Evolutionary conservation across 148 eudicot genomes (phyloP).

Genomic region (Silene uniflora): DNA sequence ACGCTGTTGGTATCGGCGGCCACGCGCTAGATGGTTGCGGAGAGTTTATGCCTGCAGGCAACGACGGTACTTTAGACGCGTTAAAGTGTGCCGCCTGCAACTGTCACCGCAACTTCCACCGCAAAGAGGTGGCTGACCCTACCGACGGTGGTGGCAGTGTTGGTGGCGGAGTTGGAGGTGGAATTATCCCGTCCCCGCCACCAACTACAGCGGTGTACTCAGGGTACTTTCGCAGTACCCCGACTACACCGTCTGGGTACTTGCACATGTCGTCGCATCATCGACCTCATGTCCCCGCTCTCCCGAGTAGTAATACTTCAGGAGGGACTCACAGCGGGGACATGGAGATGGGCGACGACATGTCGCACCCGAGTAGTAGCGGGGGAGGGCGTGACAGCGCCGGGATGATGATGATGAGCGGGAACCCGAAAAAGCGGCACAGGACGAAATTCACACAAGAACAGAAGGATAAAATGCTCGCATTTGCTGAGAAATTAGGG

Average conservation of each 20-base stretch:
- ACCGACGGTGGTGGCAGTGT: too few relatives aligned
- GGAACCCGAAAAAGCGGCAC: constrained; percentile 31
- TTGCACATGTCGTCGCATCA: constrained; percentile 32
- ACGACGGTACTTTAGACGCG: constrained; percentile 60
- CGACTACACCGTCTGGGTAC: constrained; percentile 30
- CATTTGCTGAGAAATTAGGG: constrained; percentile 45
- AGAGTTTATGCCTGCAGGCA: constrained; percentile 60
- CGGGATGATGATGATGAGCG: constrained; percentile 11
- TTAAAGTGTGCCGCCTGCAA: constrained; percentile 64
- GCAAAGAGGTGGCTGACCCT: constrained; percentile 32
- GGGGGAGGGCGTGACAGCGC: constrained; percentile 33
- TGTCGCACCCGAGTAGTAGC: constrained; percentile 52
- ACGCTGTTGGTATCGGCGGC: constrained; percentile 58
- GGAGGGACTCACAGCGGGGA: constrained; percentile 43
- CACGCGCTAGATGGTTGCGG: constrained; percentile 73
- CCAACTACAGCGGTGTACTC: constrained; percentile 25
- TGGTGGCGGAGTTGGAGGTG: background rate
- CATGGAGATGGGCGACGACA: constrained; percentile 32
- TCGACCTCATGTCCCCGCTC: constrained; percentile 28
- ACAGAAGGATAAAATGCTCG: constrained; percentile 55
- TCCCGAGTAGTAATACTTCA: constrained; percentile 25
- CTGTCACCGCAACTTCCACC: constrained; percentile 84
- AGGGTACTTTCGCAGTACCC: constrained; percentile 30
- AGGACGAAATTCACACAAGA: constrained; percentile 42
- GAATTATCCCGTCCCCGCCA: background rate